Base-by-base conservation (phyloP, 1,284 basidiomycete genomes). In the Stygiomarasmius scandens region DNA sequence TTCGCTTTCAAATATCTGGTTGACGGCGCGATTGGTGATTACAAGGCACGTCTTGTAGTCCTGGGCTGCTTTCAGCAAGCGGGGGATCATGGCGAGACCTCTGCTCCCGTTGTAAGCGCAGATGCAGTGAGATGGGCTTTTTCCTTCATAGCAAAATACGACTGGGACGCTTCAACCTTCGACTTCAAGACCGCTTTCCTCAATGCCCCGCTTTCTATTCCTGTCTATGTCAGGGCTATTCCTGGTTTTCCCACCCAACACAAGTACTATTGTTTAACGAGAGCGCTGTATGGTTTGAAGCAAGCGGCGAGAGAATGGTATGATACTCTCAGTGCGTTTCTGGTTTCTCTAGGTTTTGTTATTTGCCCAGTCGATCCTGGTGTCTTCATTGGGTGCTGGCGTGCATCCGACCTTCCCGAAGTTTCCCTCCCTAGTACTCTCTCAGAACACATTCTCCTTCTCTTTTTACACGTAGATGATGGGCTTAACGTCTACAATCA, bases 121-220 rank as follows among this genome's bases (percentile, higher is more conserved):
- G 47, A 19, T 2, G 24, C 46, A 3, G 38, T 54, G 4, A 25
- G 52, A 1, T 20, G 2, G 1, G 11, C n/a, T 8, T 19, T 50
- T n/a, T 47, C 57, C 0, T 50, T 23, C 22, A 47, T 52, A 10
- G 57, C 57, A 2, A 16, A 32, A 0, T 8, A 58, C 2, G 48
- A 55, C n/a, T 47, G 45, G 11, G 36, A 55, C 8, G 11, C 51
- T 23, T 54, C 22, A 12, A 29, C 57, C 10, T 48, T 68, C 9
- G 67, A 76, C 49, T 61, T 74, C 38, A 67, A 65, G 36, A 63
- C 64, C 9, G 74, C 73, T 0, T 75, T 70, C 54, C 66, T 76
- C 0, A 69, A 74, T 55, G 70, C 67, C 0, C 20, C 52, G 0
- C 61, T 76, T 0, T 34, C 64, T 1, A 59, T 69, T 32, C 59